phyloP scores from a whole-genome alignment of 306 rosid species.

The Dalbergia oliveri region DNA sequence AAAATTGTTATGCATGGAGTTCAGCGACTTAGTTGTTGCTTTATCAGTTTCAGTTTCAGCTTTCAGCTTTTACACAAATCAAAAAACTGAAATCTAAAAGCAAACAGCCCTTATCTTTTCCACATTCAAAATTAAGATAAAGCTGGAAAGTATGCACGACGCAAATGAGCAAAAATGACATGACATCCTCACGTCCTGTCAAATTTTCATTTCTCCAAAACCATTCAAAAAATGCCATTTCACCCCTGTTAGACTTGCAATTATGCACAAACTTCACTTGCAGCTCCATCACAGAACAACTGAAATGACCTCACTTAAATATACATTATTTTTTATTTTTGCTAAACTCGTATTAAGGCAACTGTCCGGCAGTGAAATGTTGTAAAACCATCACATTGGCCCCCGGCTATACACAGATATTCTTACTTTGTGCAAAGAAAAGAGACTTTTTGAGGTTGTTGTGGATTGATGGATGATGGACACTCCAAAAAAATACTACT shows the following conservation, averaged over 20 bases:
- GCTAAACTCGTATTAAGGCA: not conserved
- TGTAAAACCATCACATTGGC: not conserved
- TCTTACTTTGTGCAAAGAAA: not conserved
- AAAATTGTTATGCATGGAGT: not conserved
- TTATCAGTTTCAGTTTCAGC: too few relatives aligned
- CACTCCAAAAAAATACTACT: slow-evolving; percentile 1
- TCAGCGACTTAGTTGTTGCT: not conserved
- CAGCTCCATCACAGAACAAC: not conserved
- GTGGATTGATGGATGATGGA: not conserved
- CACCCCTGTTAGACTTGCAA: not conserved
- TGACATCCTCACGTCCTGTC: not conserved
- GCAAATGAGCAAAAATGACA: not conserved
- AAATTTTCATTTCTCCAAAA: not conserved
- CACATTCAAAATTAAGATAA: slow-evolving; percentile 5
- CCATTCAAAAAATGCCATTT: not conserved
- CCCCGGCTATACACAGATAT: not conserved
- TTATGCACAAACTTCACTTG: not conserved
- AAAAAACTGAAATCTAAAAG: too few relatives aligned
- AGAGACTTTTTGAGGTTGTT: not conserved
- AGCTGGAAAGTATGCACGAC: not conserved
- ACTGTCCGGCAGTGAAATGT: not conserved
- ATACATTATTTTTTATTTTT: not conserved
- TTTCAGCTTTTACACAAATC: too few relatives aligned
- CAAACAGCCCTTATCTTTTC: too few relatives aligned
- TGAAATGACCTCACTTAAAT: not conserved